A percentile compares a stretch with the other conserved stretches of the same genome.
Conservation (phyloP, 139 green algal genomes). For the Klebsormidium nitens region DNA sequence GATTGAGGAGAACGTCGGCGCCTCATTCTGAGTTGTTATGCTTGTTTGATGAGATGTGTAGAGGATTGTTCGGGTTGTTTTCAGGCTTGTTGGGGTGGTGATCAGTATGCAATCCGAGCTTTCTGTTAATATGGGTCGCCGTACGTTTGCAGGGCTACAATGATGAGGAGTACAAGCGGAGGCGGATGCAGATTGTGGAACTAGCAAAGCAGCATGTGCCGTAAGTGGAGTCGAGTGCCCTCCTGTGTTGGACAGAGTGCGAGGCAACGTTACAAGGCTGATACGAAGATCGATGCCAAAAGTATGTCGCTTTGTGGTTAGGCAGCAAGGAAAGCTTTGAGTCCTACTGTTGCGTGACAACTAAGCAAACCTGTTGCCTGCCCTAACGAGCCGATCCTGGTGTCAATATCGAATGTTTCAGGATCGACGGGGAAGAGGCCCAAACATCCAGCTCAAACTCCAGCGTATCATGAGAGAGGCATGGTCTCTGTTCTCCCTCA, state of each 20-base stretch:
- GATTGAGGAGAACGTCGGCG: too few relatives aligned
- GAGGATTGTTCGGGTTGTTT: too few relatives aligned
- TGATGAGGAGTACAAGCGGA: slow-evolving; percentile 70
- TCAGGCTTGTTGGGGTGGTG: too few relatives aligned
- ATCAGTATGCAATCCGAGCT: too few relatives aligned
- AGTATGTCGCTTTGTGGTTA: not conserved
- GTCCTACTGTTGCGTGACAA: not conserved
- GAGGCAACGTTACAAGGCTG: not conserved
- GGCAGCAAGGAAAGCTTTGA: not conserved
- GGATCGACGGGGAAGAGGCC: too few relatives aligned
- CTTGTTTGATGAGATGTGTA: too few relatives aligned
- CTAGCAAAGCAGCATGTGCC: slow-evolving; percentile 50
- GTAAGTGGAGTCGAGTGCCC: not conserved
- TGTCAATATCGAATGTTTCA: too few relatives aligned
- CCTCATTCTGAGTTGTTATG: too few relatives aligned
- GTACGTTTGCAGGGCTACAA: slow-evolving; percentile 59
- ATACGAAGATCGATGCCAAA: not conserved
- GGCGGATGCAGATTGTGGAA: slow-evolving; percentile 58
- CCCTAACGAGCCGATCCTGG: not conserved
- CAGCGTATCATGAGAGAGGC: too few relatives aligned
- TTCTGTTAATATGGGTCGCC: too few relatives aligned
- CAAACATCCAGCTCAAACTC: too few relatives aligned
- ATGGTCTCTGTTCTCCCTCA: too few relatives aligned
- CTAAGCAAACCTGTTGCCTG: not conserved
- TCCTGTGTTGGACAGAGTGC: not conserved